Evolutionary conservation across 139 green algal species (phyloP), one percentile per base, ranked within the genome.

Genomic region (Picochlorum sp.): DNA sequence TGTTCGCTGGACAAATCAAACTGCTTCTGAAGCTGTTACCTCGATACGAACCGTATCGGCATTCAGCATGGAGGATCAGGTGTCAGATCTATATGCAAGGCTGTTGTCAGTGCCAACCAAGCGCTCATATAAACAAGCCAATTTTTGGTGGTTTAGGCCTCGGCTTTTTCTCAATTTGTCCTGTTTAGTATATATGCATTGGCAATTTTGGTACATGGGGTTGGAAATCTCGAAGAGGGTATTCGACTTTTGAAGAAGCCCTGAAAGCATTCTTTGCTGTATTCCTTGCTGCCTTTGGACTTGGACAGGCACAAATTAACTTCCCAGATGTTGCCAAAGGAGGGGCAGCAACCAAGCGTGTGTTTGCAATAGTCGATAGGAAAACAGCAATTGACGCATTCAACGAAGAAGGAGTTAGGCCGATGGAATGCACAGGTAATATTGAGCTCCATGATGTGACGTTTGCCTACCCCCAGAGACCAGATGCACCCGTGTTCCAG

Each of bases 281-380:
- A 45, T 66, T 92, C 47, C 72, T 91, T 49, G 72, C 76, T 2
- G 80, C 80, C 0, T 69, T 90, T 54, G 79, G 82, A 41, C 58
- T 77, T 34, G 68, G 71, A 6, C 78, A 89, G 68, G 71, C 74
- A 2, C 61, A 71, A 51, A 66, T 86, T 24, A 63, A 68, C 21
- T 88, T 89, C 20, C 82, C 83, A 21, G 86, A 92, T 55, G 58
- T 90, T 4, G 80, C 76, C 57, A 90, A 91, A 63, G 80, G 80
- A 56, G 72, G 68, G n/a, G 65, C 58, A 2, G 83, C 86, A 8
- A 68, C 86, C 9, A 49, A 72, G 28, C 63, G 78, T 16, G 77
- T 96, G 10, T 95, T 95, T 64, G 65, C 70, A 45, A 72, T 92
- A 58, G 76, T 95, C 16, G 87, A 96, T 76, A 78, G 87, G 16